phyloP scores from a whole-genome alignment of 2,329 filamentous ascomycete genomes.

The Trichoderma oligosporum region DNA sequence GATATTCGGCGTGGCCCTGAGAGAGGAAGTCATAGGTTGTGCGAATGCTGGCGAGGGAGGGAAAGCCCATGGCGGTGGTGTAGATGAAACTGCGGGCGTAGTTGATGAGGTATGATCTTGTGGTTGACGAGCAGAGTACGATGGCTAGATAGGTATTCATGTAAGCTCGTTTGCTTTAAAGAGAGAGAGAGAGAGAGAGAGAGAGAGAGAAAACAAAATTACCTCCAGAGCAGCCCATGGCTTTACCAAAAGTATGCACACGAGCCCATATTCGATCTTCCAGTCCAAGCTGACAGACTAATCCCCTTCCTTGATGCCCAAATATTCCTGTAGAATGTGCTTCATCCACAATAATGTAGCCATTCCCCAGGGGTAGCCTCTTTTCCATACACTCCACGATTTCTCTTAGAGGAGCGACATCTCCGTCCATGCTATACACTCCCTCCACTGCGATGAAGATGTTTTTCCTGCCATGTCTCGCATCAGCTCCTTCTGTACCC shows the following conservation, averaged over 20 bases:
- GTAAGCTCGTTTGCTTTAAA: background rate
- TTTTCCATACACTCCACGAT: slow-evolving; percentile 57
- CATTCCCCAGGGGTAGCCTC: slow-evolving; percentile 54
- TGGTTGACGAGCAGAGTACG: slow-evolving; percentile 57
- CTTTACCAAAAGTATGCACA: slow-evolving; percentile 65
- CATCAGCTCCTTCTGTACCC: slow-evolving; percentile 30
- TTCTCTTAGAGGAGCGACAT: slow-evolving; percentile 60
- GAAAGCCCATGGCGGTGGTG: slow-evolving; percentile 64
- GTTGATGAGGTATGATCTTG: slow-evolving; percentile 65
- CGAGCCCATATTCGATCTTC: slow-evolving; percentile 55
- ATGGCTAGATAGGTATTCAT: slow-evolving; percentile 37
- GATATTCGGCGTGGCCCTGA: slow-evolving; percentile 43
- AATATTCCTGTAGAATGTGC: slow-evolving; percentile 63
- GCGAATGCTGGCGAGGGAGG: slow-evolving; percentile 56
- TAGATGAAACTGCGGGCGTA: slow-evolving; percentile 74
- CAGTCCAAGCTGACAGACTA: slow-evolving; percentile 55
- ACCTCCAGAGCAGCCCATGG: slow-evolving; percentile 67
- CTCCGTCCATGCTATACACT: slow-evolving; percentile 82
- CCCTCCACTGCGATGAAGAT: slow-evolving; percentile 68
- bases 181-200: background rate
- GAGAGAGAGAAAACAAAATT: no score
- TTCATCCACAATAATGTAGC: slow-evolving; percentile 63
- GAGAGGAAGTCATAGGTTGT: slow-evolving; percentile 56
- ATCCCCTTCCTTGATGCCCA: slow-evolving; percentile 52
- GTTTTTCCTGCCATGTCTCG: slow-evolving; percentile 42